phyloP scores from a whole-genome alignment of 768 basidiomycete genomes.

The Leccinellum luteum region DNA sequence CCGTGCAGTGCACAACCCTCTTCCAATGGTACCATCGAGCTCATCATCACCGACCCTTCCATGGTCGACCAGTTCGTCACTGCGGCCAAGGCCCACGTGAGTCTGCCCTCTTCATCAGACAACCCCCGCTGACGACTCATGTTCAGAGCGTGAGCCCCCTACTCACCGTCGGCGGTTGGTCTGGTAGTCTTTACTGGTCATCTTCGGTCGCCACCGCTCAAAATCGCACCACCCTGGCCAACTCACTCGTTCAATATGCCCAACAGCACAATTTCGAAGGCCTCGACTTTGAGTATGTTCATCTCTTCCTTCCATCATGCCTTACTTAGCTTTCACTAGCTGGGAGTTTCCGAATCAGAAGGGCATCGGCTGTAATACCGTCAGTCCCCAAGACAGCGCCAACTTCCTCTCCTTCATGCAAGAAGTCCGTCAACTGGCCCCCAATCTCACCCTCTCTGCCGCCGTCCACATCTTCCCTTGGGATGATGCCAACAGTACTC shows the following conservation, averaged over 20 bases:
- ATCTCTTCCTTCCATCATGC: not conserved
- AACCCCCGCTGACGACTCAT: not conserved
- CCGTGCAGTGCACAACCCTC: conserved; percentile 24
- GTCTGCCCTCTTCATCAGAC: not conserved
- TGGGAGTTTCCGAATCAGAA: conserved; percentile 82
- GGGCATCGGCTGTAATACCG: conserved; percentile 70
- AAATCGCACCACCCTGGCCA: conserved; percentile 59
- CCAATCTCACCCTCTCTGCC: conserved; percentile 66
- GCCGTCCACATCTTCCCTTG: conserved; percentile 70
- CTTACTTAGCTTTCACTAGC: conserved; percentile 34
- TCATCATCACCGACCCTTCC: conserved; percentile 2
- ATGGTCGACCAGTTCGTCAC: conserved; percentile 21
- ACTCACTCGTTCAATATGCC: conserved; percentile 49
- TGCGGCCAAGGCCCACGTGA: conserved; percentile 27
- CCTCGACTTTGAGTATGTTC: conserved; percentile 65
- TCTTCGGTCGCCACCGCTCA: conserved; percentile 48
- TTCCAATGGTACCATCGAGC: conserved; percentile 8
- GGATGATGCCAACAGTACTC: conserved; percentile 50
- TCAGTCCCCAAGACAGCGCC: conserved; percentile 61
- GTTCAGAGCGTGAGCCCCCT: conserved; percentile 52
- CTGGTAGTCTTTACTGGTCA: conserved; percentile 62
- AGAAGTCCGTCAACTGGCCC: conserved; percentile 55
- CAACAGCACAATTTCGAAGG: conserved; percentile 52
- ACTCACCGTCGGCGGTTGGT: conserved; percentile 68
- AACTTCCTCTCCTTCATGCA: conserved; percentile 81